phyloP scores from a whole-genome alignment of 2,329 filamentous ascomycete genomes.

The Podosphaera fusca region DNA sequence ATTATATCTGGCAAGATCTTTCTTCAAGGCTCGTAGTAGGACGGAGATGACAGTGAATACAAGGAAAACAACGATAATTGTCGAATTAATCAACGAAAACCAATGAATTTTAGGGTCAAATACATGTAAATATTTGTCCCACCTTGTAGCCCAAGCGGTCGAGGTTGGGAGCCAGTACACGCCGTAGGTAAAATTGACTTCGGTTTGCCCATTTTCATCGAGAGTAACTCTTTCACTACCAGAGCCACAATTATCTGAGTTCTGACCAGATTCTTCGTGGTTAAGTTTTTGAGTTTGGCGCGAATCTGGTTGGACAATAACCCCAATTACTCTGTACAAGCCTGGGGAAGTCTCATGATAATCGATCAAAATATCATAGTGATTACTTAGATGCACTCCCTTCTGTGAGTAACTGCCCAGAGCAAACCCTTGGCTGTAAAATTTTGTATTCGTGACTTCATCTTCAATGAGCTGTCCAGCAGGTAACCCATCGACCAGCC shows the following conservation, averaged over 20 bases:
- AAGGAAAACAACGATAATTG: constrained; percentile 81
- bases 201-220: constrained; percentile 34
- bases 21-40: constrained; percentile 64
- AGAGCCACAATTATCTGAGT: constrained; percentile 31
- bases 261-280: constrained; percentile 24
- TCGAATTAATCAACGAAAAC: constrained; percentile 94
- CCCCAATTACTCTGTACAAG: constrained; percentile 73
- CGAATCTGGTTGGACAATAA: constrained; percentile 67
- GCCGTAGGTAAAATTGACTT: constrained; percentile 74
- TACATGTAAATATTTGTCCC: constrained; percentile 97
- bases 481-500: constrained; percentile 83
- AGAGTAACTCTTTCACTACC: constrained; percentile 37
- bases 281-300: constrained; percentile 29
- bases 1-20: constrained; percentile 94
- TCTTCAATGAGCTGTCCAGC: constrained; percentile 69
- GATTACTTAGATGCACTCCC: constrained; percentile 57
- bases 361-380: constrained; percentile 84
- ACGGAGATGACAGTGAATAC: constrained; percentile 86
- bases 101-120: constrained; percentile 97
- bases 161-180: constrained; percentile 68
- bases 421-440: constrained; percentile 80
- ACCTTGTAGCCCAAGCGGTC: constrained; percentile 86
- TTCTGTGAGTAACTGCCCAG: constrained; percentile 39
- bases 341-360: constrained; percentile 59
- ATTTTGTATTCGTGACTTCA: constrained; percentile 49